A percentile compares a stretch with the other conserved stretches of the same genome.
These are phyloP conservation scores for Ceratobasidium papillatum DNA, from an alignment of 1,284 basidiomycete species.

Conservation along the genomic window DNA sequence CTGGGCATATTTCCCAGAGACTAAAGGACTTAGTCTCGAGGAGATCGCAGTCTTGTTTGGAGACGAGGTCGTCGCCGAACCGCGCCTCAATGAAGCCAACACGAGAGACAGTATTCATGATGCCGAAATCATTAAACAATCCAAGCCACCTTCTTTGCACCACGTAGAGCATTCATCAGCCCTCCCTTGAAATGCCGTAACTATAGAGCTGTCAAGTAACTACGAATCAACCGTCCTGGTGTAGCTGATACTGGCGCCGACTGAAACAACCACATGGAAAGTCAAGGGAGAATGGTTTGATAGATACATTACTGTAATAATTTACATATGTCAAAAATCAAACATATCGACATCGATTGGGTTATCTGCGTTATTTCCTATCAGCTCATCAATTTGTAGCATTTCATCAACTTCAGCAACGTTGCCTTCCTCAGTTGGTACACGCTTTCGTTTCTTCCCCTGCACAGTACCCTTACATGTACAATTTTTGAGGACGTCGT, in stretches of 20 bases:
- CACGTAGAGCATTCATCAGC: neutral
- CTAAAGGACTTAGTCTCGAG: constrained; percentile 29
- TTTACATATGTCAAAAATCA: constrained; percentile 17
- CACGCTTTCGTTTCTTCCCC: constrained; percentile 27
- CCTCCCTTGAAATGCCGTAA: neutral
- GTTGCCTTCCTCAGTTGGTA: neutral
- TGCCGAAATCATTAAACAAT: neutral
- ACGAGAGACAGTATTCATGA: neutral
- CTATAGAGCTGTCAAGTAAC: too few species aligned
- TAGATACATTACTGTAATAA: constrained; percentile 2
- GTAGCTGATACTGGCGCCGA: too few species aligned
- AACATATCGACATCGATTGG: constrained; percentile 39
- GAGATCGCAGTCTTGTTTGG: constrained; percentile 33
- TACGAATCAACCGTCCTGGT: too few species aligned
- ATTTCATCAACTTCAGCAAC: neutral
- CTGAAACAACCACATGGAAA: too few species aligned
- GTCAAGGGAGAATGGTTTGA: neutral
- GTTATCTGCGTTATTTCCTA: constrained; percentile 25
- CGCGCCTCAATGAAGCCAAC: neutral
- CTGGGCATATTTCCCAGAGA: constrained; percentile 32
- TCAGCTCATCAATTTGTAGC: neutral
- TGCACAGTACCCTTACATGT: constrained; percentile 4
- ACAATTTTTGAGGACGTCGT: neutral
- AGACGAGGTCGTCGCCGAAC: constrained; percentile 26
- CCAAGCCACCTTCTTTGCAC: neutral